Base-by-base conservation (phyloP, 2,329 filamentous ascomycete genomes). In the Pyrenochaeta sp. region DNA sequence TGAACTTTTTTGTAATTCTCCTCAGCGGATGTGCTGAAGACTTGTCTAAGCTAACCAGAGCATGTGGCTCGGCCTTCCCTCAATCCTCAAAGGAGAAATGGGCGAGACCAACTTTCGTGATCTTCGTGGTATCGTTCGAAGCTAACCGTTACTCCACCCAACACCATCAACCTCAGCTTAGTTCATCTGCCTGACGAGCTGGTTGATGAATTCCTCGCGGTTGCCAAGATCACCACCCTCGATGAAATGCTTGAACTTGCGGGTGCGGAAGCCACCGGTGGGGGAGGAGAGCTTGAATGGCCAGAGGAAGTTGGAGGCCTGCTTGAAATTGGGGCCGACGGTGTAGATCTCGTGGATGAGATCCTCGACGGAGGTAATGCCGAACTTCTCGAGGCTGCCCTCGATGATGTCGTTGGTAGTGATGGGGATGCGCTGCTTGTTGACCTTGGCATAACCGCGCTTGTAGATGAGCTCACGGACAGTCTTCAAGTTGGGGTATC, bases 211-310 rank as follows among this genome's bases (percentile, higher is more conserved):
- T 77, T 97, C 91, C 87, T 99, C 95, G 70, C 95, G 91, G 89
- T 99, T 98, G 80, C 95, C 95, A 73, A 96, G 85, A 82, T 99
- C 95, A 90, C 95, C 95, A 83, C 94, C 95, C 87, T 97, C 91
- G 68, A 98, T 92, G 87, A 91, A 98, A 87, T 98, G 93, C 87
- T 92, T 95, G 90, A 98, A 98, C 87, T 98, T 99, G 83, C 95
- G 87, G 74, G 90, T 81, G 72, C 90, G 90, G 92, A 98, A 99
- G 68, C 95, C 95, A 81, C 95, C 95, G 73, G 84, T 98, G 78
- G 95, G 95, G 87, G 97, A 97, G 87, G 88, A 92, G 71, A 99
- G 90, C 91, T 99, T 98, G 90, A 99, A 99, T 80, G 95, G 95
- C 95, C 95, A 99, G 71, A 99, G 86, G 90, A 98, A 98, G 91